Percentiles rank a stretch among this genome's conserved stretches.
phyloP scores from a whole-genome alignment of 2,329 filamentous ascomycete genomes.

The Curvularia spicifera region DNA sequence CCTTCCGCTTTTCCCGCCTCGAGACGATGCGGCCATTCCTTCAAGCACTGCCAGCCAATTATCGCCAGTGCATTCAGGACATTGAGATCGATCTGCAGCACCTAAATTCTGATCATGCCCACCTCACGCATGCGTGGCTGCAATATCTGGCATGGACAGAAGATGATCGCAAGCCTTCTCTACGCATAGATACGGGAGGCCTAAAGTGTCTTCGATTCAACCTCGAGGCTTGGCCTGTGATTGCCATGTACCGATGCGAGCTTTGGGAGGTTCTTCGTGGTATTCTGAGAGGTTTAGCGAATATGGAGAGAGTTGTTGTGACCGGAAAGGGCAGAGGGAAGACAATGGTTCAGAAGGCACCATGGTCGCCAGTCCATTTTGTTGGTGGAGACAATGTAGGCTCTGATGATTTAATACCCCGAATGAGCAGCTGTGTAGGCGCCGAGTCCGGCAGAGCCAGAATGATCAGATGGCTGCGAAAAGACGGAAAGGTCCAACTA shows the following conservation, averaged over 20 bases:
- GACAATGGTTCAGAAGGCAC: conserved; percentile 40
- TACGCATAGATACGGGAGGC: conserved; percentile 38
- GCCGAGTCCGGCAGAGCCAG: conserved; percentile 28
- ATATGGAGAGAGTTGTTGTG: conserved; percentile 43
- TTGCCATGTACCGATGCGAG: conserved; percentile 37
- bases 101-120: conserved; percentile 34
- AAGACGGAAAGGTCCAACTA: conserved; percentile 35
- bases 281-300: conserved; percentile 36
- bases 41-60: conserved; percentile 23
- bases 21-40: conserved; percentile 42
- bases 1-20: conserved; percentile 47
- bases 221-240: conserved; percentile 44
- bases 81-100: conserved; percentile 48
- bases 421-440: conserved; percentile 41
- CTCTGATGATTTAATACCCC: conserved; percentile 41
- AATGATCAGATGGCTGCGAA: conserved; percentile 41
- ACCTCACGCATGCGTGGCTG: conserved; percentile 44
- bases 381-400: conserved; percentile 47
- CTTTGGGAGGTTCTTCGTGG: conserved; percentile 44
- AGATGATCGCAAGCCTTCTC: conserved; percentile 25
- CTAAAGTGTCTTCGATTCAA: conserved; percentile 46
- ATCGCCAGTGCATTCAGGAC: conserved; percentile 35
- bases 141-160: conserved; percentile 42
- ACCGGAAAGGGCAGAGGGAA: conserved; percentile 42
- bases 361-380: conserved; percentile 48